phyloP scores from a whole-genome alignment of 192 early-diverging fungal species.

The Paraglomus brasilianum region DNA sequence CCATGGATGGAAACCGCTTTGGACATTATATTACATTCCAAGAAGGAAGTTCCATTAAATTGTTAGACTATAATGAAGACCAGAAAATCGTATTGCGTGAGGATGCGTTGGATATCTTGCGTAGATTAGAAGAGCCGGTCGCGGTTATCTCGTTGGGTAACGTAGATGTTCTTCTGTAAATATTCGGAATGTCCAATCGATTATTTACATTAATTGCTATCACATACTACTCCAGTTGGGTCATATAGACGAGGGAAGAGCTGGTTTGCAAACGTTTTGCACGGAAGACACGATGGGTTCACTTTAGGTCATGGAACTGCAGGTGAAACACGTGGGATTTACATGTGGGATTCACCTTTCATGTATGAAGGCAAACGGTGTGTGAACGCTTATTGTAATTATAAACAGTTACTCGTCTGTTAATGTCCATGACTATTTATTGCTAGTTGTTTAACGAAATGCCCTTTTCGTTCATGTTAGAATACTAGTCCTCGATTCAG shows the following conservation, averaged over 20 bases:
- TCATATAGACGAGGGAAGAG: slow-evolving; percentile 26
- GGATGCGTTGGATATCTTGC: slow-evolving; percentile 9
- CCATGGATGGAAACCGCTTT: neutral
- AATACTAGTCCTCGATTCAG: slow-evolving; percentile 21
- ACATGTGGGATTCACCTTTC: slow-evolving; percentile 29
- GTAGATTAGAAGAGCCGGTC: slow-evolving; percentile 3
- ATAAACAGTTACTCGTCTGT: no score
- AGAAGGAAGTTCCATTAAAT: neutral
- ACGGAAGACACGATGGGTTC: slow-evolving; percentile 26
- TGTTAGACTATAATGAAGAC: neutral
- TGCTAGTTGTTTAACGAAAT: no score
- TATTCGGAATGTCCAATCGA: no score
- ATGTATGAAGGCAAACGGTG: slow-evolving; percentile 5
- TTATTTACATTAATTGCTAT: no score
- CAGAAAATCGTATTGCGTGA: neutral
- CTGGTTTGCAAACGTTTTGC: slow-evolving; percentile 21
- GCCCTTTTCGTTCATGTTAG: no score
- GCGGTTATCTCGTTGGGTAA: slow-evolving; percentile 15
- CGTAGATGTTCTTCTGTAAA: no score
- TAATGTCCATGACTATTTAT: no score
- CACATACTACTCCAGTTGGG: neutral
- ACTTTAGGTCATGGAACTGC: neutral
- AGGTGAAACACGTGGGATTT: slow-evolving; percentile 18
- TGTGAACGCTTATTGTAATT: no score
- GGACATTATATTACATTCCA: neutral